Conservation (phyloP, 75 land plant species). For the Ceratopteris richardii region DNA sequence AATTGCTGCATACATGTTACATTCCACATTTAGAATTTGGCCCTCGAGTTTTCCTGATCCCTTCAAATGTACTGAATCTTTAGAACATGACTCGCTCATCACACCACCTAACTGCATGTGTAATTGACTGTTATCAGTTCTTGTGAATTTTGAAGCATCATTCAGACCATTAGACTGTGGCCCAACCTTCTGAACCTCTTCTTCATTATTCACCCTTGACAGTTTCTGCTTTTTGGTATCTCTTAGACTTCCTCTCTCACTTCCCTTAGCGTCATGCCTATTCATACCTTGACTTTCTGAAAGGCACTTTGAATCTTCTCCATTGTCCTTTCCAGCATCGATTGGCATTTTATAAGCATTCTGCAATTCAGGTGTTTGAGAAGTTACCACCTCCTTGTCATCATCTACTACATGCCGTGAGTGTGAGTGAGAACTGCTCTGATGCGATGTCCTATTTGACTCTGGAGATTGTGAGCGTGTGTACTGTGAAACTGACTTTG, state of each 20-base stretch:
- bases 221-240: no score
- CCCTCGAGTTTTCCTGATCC: not conserved
- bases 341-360: not conserved
- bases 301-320: not conserved
- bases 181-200: no score
- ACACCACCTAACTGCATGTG: no score
- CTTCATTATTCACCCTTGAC: no score
- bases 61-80: no score
- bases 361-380: not conserved
- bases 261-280: no score
- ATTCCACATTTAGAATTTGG: not conserved
- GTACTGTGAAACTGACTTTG: constrained; percentile 17
- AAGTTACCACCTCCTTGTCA: not conserved
- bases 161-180: not conserved
- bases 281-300: no score
- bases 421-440: no score
- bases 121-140: not conserved
- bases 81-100: not conserved
- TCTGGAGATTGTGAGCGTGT: constrained; percentile 19
- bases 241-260: no score
- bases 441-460: constrained; percentile 2
- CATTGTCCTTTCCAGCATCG: not conserved
- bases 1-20: constrained; percentile 4
- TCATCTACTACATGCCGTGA: not conserved
- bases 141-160: not conserved